phyloP scores from a whole-genome alignment of 192 early-diverging fungal genomes.

The Coemansia javaensis region DNA sequence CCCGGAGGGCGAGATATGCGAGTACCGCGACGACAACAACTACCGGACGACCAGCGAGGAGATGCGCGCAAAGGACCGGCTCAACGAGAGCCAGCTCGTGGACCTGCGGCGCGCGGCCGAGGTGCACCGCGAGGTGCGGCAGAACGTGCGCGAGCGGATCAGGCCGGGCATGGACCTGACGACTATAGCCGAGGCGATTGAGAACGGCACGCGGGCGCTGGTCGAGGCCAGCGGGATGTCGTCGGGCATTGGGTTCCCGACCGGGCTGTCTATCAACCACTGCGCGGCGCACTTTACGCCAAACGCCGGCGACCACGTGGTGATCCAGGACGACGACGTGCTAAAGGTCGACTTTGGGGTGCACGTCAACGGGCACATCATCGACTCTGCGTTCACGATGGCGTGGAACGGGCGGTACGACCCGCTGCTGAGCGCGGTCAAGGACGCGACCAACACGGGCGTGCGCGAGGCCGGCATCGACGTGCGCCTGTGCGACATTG shows the following conservation, averaged over 20 bases:
- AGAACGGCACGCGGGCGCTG: slow-evolving; percentile 87
- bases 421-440: slow-evolving; percentile 77
- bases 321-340: slow-evolving; percentile 84
- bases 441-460: slow-evolving; percentile 95
- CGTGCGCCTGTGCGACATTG: slow-evolving; percentile 89
- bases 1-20: slow-evolving; percentile 75
- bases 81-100: slow-evolving; percentile 66
- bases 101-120: slow-evolving; percentile 87
- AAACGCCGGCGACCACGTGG: slow-evolving; percentile 92
- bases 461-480: slow-evolving; percentile 95
- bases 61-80: slow-evolving; percentile 76
- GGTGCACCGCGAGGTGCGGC: slow-evolving; percentile 89
- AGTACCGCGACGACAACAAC: slow-evolving; percentile 86
- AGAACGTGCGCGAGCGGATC: slow-evolving; percentile 72
- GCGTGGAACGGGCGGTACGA: slow-evolving; percentile 90
- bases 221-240: slow-evolving; percentile 83
- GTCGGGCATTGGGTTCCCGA: slow-evolving; percentile 91
- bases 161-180: slow-evolving; percentile 95
- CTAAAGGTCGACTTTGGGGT: slow-evolving; percentile 96
- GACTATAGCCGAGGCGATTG: slow-evolving; percentile 87
- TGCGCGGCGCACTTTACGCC: slow-evolving; percentile 98
- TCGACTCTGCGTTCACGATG: slow-evolving; percentile 93
- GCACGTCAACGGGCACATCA: slow-evolving; percentile 88
- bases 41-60: slow-evolving; percentile 91
- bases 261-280: slow-evolving; percentile 88